phyloP scores from a whole-genome alignment of 2,329 filamentous ascomycete genomes.

The Claviceps monticola region DNA sequence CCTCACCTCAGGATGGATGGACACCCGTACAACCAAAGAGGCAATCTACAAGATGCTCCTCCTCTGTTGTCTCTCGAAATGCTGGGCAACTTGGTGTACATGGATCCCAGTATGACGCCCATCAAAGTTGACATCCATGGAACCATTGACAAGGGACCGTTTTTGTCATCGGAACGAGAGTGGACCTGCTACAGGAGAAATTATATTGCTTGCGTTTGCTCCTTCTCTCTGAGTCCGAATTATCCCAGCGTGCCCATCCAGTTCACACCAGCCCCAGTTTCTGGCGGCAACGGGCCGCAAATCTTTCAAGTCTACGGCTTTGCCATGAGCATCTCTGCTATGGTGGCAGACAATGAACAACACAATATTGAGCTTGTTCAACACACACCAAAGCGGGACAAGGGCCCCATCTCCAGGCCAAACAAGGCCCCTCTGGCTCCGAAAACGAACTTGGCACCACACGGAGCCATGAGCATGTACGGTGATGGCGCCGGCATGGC shows the following conservation, averaged over 20 bases:
- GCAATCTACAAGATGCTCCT: constrained; percentile 29
- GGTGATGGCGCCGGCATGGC: constrained; percentile 18
- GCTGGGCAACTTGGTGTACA: constrained; percentile 48
- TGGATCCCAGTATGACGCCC: constrained; percentile 30
- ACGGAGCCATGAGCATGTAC: constrained; percentile 32
- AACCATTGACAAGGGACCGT: constrained; percentile 82
- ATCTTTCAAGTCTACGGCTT: constrained; percentile 58
- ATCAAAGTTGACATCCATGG: constrained; percentile 64
- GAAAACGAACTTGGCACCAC: constrained; percentile 43
- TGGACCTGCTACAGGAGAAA: constrained; percentile 92
- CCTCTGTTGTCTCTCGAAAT: constrained; percentile 36
- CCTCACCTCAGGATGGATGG: constrained; percentile 36
- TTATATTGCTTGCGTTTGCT: constrained; percentile 78
- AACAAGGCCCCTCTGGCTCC: constrained; percentile 54
- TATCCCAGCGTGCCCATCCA: constrained; percentile 32
- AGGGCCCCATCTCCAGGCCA: constrained; percentile 66
- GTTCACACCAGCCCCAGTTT: constrained; percentile 25
- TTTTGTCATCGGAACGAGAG: constrained; percentile 55
- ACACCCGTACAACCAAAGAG: constrained; percentile 22
- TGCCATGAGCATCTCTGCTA: constrained; percentile 72
- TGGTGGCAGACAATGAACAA: constrained; percentile 60
- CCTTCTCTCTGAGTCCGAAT: constrained; percentile 53
- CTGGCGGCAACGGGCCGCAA: constrained; percentile 17
- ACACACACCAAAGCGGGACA: constrained; percentile 84
- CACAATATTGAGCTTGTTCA: constrained; percentile 77